Base-by-base conservation (phyloP, 768 basidiomycete species). In the Mrakia frigida region DNA sequence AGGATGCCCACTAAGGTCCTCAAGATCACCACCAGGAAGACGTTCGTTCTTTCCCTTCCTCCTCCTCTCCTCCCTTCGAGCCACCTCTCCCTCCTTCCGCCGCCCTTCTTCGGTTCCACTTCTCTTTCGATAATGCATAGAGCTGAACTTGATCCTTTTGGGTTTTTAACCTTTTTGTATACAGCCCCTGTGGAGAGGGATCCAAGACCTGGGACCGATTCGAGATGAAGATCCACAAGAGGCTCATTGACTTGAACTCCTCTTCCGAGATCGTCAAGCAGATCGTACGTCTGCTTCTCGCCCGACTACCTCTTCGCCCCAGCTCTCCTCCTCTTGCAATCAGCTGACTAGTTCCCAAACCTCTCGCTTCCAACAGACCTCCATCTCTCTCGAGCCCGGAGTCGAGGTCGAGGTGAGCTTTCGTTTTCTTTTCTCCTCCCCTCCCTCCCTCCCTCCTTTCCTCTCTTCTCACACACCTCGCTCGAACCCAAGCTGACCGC, bases 191-290 rank as follows among this genome's bases (percentile, higher is more conserved):
- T 83, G 97, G 97, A 93, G 97, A 98, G 86, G 97, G 97, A 88
- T 98, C 97, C 81, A 99, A 99, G 90, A 99, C 97, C 83, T 99
- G 97, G 97, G 97, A 99, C 86, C 90, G 93, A 82, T 98, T 94
- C 86, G 96, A 99, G 86, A 90, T 99, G 86, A 95, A 95, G 88
- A 88, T 99, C 79, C 96, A 99, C 91, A 99, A 99, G 87, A 92
- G 97, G 82, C 88, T 99, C 84, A 98, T 99, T 82, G 97, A 99
- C 87, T 87, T 99, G 81, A 93, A 96, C 88, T 95, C 97, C 71
- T 96, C 95, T 79, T 92, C 92, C 84, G 97, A 98, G 86, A 92
- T 98, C 80, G 97, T 99, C 87, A 99, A 98, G 89, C 96, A 98
- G 86, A 99, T 99, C 83, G 96, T 98, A 81, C 83, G 93, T 87